Evolutionary conservation across 148 eudicot genomes (phyloP).

Genomic region (Chenopodium album): DNA sequence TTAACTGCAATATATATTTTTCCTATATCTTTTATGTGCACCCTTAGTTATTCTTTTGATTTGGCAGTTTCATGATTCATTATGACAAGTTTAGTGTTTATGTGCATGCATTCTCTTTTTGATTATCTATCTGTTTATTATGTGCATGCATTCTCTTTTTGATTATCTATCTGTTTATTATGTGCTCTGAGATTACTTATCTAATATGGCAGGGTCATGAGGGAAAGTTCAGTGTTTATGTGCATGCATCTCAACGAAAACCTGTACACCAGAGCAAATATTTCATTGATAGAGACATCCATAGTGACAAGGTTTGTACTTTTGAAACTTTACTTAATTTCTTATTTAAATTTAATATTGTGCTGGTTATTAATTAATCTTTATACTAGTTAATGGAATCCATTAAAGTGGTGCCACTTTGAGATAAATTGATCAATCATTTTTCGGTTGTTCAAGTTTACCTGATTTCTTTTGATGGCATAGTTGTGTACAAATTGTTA

Average conservation of each 20-base stretch:
- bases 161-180: background rate
- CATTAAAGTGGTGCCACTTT: background rate
- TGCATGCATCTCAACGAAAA: conserved; percentile 70
- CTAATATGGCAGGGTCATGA: conserved; percentile 76
- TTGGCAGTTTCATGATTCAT: conserved; percentile 52
- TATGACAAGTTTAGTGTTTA: conserved; percentile 64
- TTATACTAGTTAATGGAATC: background rate
- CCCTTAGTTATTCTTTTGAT: conserved; percentile 20
- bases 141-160: conserved; percentile 42
- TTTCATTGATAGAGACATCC: conserved; percentile 65
- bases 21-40: background rate
- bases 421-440: background rate
- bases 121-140: conserved; percentile 20
- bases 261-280: conserved; percentile 67
- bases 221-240: conserved; percentile 75
- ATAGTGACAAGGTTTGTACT: conserved; percentile 58
- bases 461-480: background rate
- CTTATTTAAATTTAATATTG: background rate
- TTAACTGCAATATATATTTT: background rate
- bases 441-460: background rate
- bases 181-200: conserved; percentile 7
- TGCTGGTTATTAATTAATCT: background rate
- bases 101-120: conserved; percentile 42
- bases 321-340: background rate
- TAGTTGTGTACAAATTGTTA: background rate